These are phyloP conservation scores for Pythium apleroticum DNA, from an alignment of 352 stramenopile genomes.

Conservation along the genomic window DNA sequence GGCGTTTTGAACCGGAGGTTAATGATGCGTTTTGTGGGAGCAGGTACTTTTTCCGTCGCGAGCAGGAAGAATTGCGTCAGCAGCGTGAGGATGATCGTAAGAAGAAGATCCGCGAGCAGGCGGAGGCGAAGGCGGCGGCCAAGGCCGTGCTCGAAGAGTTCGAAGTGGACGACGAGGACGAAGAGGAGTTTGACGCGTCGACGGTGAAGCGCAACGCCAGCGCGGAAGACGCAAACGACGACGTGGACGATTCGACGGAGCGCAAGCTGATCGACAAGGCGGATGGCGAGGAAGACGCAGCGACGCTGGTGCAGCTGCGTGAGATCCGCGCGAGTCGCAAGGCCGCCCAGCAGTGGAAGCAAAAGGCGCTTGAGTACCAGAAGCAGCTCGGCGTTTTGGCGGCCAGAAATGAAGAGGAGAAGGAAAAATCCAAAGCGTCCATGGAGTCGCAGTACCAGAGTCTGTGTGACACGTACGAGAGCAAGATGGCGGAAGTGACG, in stretches of 20 bases:
- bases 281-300: slow-evolving; percentile 36
- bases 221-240: slow-evolving; percentile 9
- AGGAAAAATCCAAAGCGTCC: slow-evolving; percentile 39
- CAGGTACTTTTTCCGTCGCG: slow-evolving; percentile 71
- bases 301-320: slow-evolving; percentile 37
- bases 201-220: slow-evolving; percentile 20
- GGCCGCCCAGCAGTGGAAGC: slow-evolving; percentile 61
- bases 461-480: slow-evolving; percentile 71
- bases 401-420: slow-evolving; percentile 48
- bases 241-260: slow-evolving; percentile 26
- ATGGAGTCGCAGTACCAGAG: slow-evolving; percentile 62
- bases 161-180: slow-evolving; percentile 40
- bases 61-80: slow-evolving; percentile 40
- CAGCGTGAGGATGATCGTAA: slow-evolving; percentile 35
- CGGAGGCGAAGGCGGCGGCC: slow-evolving; percentile 24
- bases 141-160: slow-evolving; percentile 31
- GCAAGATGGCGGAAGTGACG: slow-evolving; percentile 67
- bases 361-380: slow-evolving; percentile 69
- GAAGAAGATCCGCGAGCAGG: slow-evolving; percentile 38
- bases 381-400: slow-evolving; percentile 45
- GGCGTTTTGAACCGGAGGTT: neutral
- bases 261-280: slow-evolving; percentile 26
- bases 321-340: slow-evolving; percentile 41
- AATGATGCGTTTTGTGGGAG: neutral
- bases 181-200: slow-evolving; percentile 33